Percentiles rank a stretch among this genome's conserved stretches.
These are phyloP conservation scores for Pythium brassicae DNA, from an alignment of 352 stramenopile genomes.

Conservation along the genomic window DNA sequence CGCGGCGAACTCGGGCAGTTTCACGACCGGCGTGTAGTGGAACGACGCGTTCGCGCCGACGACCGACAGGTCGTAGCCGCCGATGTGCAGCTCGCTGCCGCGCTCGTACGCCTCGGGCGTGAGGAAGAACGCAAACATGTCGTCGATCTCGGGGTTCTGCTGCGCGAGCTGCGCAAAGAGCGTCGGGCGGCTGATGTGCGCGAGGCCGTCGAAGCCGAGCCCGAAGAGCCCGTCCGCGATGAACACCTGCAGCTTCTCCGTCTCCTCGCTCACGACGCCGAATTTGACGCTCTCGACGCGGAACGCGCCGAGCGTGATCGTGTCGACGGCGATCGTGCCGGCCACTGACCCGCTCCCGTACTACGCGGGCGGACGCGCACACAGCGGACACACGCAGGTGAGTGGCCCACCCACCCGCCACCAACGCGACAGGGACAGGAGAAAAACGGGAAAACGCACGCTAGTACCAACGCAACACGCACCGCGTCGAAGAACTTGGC, in stretches of 20 bases:
- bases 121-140: constrained; percentile 89
- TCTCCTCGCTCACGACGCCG: constrained; percentile 65
- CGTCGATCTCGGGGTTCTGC: constrained; percentile 64
- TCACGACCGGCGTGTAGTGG: constrained; percentile 85
- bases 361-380: constrained; percentile 11
- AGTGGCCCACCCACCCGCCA: no score
- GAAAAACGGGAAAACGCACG: neutral
- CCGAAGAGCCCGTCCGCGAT: constrained; percentile 87
- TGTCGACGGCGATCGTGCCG: constrained; percentile 75
- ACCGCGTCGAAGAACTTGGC: constrained; percentile 72
- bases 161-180: constrained; percentile 65
- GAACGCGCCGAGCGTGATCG: constrained; percentile 62
- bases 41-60: constrained; percentile 80
- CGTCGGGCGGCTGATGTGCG: constrained; percentile 83
- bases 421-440: no score
- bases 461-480: neutral
- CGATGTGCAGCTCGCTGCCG: constrained; percentile 79
- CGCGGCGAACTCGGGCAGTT: constrained; percentile 68
- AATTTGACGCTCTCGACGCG: constrained; percentile 74
- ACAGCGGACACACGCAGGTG: neutral
- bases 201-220: constrained; percentile 80
- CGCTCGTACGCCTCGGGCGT: constrained; percentile 65
- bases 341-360: constrained; percentile 80
- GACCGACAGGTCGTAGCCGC: constrained; percentile 79
- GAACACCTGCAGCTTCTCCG: constrained; percentile 70